A percentile compares a stretch with the other conserved stretches of the same genome.
Evolutionary conservation across 371 early-diverging fungal genomes (phyloP).

Genomic region (Vairimorpha necatrix): DNA sequence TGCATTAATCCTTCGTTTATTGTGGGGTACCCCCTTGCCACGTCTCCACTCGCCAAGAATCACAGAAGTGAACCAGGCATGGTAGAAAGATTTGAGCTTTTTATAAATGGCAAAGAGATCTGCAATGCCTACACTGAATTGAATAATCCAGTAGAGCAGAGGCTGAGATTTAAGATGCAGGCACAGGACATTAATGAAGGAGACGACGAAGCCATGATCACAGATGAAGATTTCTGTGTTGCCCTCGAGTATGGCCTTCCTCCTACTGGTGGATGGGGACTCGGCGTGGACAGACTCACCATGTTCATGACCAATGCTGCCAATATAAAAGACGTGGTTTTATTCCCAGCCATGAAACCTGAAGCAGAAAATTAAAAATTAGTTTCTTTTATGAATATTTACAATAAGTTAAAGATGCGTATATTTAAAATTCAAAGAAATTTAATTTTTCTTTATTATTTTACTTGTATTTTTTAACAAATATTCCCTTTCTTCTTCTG

Average conservation of each 20-base stretch:
- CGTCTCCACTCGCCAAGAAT: slow-evolving; percentile 96
- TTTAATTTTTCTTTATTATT: not conserved
- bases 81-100: slow-evolving; percentile 96
- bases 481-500: not conserved
- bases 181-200: slow-evolving; percentile 89
- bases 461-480: not conserved
- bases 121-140: slow-evolving; percentile 95
- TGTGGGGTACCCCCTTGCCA: slow-evolving; percentile 90
- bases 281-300: slow-evolving; percentile 93
- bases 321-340: slow-evolving; percentile 92
- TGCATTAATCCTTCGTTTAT: slow-evolving; percentile 94
- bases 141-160: slow-evolving; percentile 94
- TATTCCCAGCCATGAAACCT: slow-evolving; percentile 75
- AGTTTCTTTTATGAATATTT: not conserved
- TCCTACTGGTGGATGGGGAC: slow-evolving; percentile 93
- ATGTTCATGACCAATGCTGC: slow-evolving; percentile 97
- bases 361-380: slow-evolving; percentile 26
- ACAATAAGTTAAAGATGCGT: not conserved
- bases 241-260: slow-evolving; percentile 95
- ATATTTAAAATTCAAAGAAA: not conserved
- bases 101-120: slow-evolving; percentile 96
- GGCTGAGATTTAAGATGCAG: slow-evolving; percentile 89
- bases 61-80: slow-evolving; percentile 81
- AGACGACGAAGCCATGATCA: slow-evolving; percentile 95
- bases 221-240: slow-evolving; percentile 93